A percentile compares a stretch with the other conserved stretches of the same genome.
These are phyloP conservation scores for Nakataea oryzae DNA, from an alignment of 2,329 filamentous ascomycete genomes.

Conservation along the genomic window DNA sequence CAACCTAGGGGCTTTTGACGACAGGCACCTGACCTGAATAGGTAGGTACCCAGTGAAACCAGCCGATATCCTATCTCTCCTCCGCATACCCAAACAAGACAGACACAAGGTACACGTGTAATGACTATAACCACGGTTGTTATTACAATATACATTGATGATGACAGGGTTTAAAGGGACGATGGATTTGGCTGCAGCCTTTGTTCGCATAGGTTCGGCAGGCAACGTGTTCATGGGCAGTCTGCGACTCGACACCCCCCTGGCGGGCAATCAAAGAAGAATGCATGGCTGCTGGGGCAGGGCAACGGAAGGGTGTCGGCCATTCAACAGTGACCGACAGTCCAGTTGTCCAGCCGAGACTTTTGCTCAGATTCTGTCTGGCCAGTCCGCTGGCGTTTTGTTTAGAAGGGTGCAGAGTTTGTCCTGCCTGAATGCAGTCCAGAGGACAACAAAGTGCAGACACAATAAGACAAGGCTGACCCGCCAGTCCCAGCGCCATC, in stretches of 20 bases:
- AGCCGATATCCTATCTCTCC: too few species aligned
- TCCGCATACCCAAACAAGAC: background rate
- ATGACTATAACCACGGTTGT: background rate
- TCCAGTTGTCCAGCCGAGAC: background rate
- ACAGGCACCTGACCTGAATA: too few species aligned
- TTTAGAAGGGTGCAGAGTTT: constrained; percentile 18
- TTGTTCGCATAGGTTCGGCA: background rate
- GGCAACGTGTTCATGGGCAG: background rate
- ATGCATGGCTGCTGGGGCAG: too few species aligned
- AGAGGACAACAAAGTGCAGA: constrained; percentile 23
- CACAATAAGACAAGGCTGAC: constrained; percentile 19
- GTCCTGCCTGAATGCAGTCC: constrained; percentile 17
- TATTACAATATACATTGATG: background rate
- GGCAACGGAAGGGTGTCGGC: background rate
- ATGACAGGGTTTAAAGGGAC: background rate
- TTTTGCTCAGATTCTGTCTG: background rate
- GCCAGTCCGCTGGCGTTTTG: constrained; percentile 12
- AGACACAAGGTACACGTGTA: background rate
- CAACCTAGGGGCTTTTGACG: too few species aligned
- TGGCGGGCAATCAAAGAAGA: too few species aligned
- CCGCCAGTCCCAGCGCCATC: constrained; percentile 21
- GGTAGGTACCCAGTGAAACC: too few species aligned
- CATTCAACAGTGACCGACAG: background rate
- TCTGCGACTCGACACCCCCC: too few species aligned
- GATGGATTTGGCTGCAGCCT: background rate